These are phyloP conservation scores for Coprinopsis cinerea DNA, from an alignment of 768 basidiomycete species.

Conservation along the genomic window DNA sequence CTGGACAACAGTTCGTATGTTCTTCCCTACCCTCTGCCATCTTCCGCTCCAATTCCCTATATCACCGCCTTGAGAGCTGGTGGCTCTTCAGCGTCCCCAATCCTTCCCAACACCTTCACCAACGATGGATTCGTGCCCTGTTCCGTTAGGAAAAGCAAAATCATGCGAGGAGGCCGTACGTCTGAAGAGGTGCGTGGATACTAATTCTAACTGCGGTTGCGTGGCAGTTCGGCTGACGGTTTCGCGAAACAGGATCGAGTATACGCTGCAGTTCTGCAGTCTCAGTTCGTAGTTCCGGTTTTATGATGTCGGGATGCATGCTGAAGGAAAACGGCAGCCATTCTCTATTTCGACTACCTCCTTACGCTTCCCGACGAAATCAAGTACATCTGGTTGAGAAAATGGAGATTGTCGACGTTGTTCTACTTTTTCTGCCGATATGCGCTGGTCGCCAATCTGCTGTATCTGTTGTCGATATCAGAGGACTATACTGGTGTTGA, in stretches of 20 bases:
- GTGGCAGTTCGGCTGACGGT: too few relatives aligned
- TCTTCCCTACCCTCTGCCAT: too few relatives aligned
- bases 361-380: slow-evolving; percentile 5
- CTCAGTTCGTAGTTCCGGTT: background rate
- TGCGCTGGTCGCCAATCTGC: slow-evolving; percentile 1
- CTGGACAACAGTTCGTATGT: too few relatives aligned
- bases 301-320: background rate
- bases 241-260: background rate
- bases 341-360: slow-evolving; percentile 3
- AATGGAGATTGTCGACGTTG: slow-evolving; percentile 3
- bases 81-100: too few relatives aligned
- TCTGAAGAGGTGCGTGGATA: slow-evolving; percentile 1
- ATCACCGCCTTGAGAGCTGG: too few relatives aligned
- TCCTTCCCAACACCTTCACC: too few relatives aligned
- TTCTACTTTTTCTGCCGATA: slow-evolving; percentile 9
- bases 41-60: too few relatives aligned
- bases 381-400: slow-evolving; percentile 7
- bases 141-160: background rate
- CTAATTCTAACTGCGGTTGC: too few relatives aligned
- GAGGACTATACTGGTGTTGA: background rate
- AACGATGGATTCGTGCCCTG: background rate
- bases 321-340: background rate
- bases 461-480: slow-evolving; percentile 1
- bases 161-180: background rate
- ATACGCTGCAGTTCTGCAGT: slow-evolving; percentile 5